phyloP scores from a whole-genome alignment of 1,139 yeast genomes.

The Hansenula sp. region DNA sequence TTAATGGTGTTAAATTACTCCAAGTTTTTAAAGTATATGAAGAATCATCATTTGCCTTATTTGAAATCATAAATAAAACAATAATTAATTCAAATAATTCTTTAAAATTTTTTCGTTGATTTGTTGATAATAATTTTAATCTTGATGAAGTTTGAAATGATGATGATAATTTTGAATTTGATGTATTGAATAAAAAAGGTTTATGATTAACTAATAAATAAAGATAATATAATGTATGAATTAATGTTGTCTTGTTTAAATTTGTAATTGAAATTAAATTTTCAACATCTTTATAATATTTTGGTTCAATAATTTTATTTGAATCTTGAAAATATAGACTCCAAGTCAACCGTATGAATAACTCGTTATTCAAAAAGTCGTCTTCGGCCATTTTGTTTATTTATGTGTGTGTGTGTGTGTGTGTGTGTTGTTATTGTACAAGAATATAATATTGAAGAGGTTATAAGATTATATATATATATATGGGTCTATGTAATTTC shows the following conservation, averaged over 20 bases:
- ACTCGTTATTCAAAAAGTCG: constrained; percentile 8
- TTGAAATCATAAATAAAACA: constrained; percentile 39
- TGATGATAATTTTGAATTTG: constrained; percentile 1
- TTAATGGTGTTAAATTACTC: constrained; percentile 27
- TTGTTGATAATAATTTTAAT: constrained; percentile 9
- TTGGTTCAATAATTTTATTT: neutral
- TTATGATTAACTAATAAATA: constrained; percentile 11
- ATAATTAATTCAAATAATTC: constrained; percentile 17
- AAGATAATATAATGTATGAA: constrained; percentile 16
- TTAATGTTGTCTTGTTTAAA: constrained; percentile 11
- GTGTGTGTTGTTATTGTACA: neutral
- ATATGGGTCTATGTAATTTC: no score
- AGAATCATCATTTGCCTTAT: constrained; percentile 47
- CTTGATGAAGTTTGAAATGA: constrained; percentile 7
- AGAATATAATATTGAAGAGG: no score
- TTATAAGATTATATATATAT: no score
- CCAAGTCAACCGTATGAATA: constrained; percentile 16
- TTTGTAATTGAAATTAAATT: constrained; percentile 14
- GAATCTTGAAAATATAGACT: constrained; percentile 4
- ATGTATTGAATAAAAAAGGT: constrained; percentile 1
- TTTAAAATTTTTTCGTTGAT: constrained; percentile 1
- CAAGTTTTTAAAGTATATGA: constrained; percentile 51
- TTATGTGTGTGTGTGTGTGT: neutral
- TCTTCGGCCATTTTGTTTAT: neutral
- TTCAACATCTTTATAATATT: constrained; percentile 7